Evolutionary conservation across 202 grass and related monocot species (phyloP), one percentile per base, ranked within the genome.

Genomic region (Tripidium arundinaceum): DNA sequence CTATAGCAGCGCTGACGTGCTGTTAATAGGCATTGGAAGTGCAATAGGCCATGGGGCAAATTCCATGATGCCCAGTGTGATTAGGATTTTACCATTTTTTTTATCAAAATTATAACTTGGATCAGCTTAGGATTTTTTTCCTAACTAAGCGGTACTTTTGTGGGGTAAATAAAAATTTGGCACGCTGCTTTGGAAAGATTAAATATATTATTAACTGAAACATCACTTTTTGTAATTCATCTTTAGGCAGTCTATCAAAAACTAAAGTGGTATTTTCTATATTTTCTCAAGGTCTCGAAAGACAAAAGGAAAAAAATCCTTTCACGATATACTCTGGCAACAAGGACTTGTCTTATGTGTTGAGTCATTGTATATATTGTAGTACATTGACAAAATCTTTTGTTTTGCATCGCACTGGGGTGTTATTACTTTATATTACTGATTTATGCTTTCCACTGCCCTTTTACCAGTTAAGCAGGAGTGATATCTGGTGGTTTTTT

Each of bases 361-460:
- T 19, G 25, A 54, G 24, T 37, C 11, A 15, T 73, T 57, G 25
- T 43, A 15, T 55, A 45, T 72, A 42, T 24, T 85, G 52, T 28
- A 25, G 57, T 74, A 54, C 5, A 57, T 55, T 22, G 22, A 57
- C 7, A 28, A 54, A 65, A 55, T 65, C 12, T 34, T 65, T 43
- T 42, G 11, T 54, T 52, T 33, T 70, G 28, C 62, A 75, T 54
- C 14, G 18, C 24, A 60, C 38, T 29, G 15, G 60, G 62, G 31
- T 38, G 25, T 0, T 62, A 1, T 21, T 63, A 28, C 6, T 75
- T 76, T 39, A 4, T 85, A 2, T 25, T 81, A 72, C 77, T 89
- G 41, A 89, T 66, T 77, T 66, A 45, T 65, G 49, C 45, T 82
- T 78, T 77, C 25, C 19, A 8, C 7, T 68, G 40, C 13, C n/a